These are phyloP conservation scores for Hermanozyma aechmeae DNA, from an alignment of 805 yeast species.

Conservation along the genomic window DNA sequence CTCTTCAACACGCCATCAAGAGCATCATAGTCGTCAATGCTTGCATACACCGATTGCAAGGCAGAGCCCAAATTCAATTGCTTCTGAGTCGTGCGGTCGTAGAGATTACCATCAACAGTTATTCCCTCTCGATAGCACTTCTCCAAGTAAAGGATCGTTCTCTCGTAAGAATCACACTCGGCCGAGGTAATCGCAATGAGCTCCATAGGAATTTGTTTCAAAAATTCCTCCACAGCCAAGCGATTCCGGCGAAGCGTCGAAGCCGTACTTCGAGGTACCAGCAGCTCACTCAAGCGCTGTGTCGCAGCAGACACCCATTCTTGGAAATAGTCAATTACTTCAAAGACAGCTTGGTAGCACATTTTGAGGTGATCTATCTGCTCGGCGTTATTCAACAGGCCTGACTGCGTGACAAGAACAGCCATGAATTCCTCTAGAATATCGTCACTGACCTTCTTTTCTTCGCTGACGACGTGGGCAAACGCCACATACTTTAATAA, in stretches of 20 bases:
- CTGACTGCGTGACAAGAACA: conserved; percentile 38
- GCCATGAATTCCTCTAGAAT: conserved; percentile 51
- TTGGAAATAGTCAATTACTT: conserved; percentile 72
- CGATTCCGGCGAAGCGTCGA: conserved; percentile 17
- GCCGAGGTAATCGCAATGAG: conserved; percentile 70
- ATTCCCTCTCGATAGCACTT: conserved; percentile 47
- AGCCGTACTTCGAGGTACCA: conserved; percentile 11
- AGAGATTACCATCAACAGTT: conserved; percentile 12
- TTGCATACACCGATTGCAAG: conserved; percentile 76
- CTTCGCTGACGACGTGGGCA: conserved; percentile 46
- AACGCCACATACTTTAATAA: conserved; percentile 71
- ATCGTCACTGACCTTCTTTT: conserved; percentile 27
- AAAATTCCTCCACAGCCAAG: conserved; percentile 33
- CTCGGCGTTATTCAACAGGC: conserved; percentile 37
- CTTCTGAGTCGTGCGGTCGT: conserved; percentile 18
- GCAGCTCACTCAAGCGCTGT: conserved; percentile 18
- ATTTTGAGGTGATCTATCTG: conserved; percentile 48
- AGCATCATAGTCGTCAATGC: conserved; percentile 82
- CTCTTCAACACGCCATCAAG: conserved; percentile 75
- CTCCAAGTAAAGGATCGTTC: conserved; percentile 81
- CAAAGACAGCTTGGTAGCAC: conserved; percentile 67
- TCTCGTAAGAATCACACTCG: conserved; percentile 76
- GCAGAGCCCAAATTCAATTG: conserved; percentile 35
- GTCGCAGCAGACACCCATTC: conserved; percentile 55
- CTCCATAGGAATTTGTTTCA: conserved; percentile 53